Base-by-base conservation (phyloP, 78 protist genomes). In the Dictyostelium purpureum region DNA sequence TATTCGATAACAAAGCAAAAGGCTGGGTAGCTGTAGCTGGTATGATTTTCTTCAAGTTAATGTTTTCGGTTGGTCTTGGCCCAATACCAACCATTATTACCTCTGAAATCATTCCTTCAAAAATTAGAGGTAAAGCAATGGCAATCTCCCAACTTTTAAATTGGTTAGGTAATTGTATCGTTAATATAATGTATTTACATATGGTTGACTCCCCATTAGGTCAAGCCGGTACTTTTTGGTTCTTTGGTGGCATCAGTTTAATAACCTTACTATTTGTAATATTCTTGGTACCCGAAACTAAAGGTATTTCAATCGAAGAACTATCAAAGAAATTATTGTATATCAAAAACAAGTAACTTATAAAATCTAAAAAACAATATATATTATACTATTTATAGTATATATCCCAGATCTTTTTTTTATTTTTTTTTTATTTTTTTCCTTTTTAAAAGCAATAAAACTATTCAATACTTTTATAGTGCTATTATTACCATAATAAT, bases 21-120 rank as follows among this genome's bases (percentile, higher is more conserved):
- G 91, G 82, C n/a, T 83, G 91, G 91, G 0, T 59, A 0, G 91
- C 91, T 26, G 91, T 83, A 0, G 56, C 52, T 26, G 91, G 91
- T 45, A 83, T 83, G 91, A 73, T 83, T 0, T 70, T 83, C 12
- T 83, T 73, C 56, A 83, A 83, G 43, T 43, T 83, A 21, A 37
- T 45, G 45, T 83, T 73, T 69, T 70, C 91, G 4, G 43, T 83
- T 14, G 91, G 91, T 24, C 42, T 83, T 28, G 91, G 91, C 26
- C 91, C 91, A 12, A 73, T 83, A 7, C 91, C 91, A 7, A 57
- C 78, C 12, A 71, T 83, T 7, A 33, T 83, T 6, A 73, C 81
- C 0, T 38, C 91, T 0, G 91, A 83, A 38, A 83, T 83, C 42
- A 73, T 54, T 40, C 91, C 91, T 57, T 73, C 91, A 14, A 83